Conservation (phyloP, 805 yeast species). For the Suhomyces kilbournensis region DNA sequence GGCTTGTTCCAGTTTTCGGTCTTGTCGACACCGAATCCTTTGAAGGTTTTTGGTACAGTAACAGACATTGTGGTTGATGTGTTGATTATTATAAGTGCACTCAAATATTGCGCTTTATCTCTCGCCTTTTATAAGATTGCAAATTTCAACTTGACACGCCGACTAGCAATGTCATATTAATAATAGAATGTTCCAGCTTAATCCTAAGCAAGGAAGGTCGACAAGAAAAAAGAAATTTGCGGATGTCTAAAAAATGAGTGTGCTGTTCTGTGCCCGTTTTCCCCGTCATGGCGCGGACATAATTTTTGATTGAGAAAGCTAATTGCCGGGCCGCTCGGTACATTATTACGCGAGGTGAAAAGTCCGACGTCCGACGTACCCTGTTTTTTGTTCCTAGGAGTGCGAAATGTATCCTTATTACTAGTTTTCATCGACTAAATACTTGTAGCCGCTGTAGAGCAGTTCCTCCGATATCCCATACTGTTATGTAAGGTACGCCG, state of each 20-base stretch:
- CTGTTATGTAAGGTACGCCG: neutral
- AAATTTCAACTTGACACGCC: neutral
- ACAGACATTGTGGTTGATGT: neutral
- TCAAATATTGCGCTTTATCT: neutral
- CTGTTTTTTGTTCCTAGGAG: too few relatives aligned
- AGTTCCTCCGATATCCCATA: neutral
- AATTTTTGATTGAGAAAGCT: neutral
- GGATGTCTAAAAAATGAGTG: too few relatives aligned
- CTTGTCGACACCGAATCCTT: slow-evolving; percentile 56
- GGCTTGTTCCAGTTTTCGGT: slow-evolving; percentile 56
- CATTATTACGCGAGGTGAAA: neutral
- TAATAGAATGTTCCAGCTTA: neutral
- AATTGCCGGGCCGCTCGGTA: neutral
- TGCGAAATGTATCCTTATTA: neutral
- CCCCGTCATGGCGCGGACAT: neutral
- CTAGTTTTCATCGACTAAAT: neutral
- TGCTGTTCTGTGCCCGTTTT: neutral
- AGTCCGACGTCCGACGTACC: too few relatives aligned
- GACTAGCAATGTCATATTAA: neutral
- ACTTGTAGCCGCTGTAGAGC: neutral
- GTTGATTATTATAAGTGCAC: too few relatives aligned
- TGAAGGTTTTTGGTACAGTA: slow-evolving; percentile 49
- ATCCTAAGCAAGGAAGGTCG: neutral
- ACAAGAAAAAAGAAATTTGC: neutral
- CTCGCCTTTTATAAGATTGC: neutral